Conservation (phyloP, 176 grass and related monocot genomes). For the Aegilops bicornis region DNA sequence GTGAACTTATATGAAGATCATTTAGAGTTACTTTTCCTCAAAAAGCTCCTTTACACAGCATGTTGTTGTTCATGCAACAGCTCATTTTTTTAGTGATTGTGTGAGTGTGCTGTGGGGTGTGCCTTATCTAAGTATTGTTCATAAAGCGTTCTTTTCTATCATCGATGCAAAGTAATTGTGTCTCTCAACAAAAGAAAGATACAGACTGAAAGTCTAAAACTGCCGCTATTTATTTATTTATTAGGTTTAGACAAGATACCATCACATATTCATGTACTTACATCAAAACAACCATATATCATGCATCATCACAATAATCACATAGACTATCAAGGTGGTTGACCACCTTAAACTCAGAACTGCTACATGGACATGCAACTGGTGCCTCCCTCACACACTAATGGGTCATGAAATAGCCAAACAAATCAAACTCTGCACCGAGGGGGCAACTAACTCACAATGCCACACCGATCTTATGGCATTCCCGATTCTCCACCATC, state of each 20-base stretch:
- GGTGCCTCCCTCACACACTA: neutral
- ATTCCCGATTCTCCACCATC: neutral
- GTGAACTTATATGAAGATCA: neutral
- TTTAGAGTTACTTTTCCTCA: neutral
- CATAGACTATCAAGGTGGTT: neutral
- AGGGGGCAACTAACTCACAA: neutral
- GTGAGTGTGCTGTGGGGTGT: neutral
- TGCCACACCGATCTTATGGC: neutral
- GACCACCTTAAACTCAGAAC: neutral
- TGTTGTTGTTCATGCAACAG: neutral
- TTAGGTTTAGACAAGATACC: neutral
- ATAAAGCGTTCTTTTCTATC: neutral
- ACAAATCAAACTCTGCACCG: neutral
- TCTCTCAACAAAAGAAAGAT: neutral
- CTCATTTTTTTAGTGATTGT: neutral
- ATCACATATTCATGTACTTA: neutral
- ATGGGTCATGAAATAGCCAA: neutral
- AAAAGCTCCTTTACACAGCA: neutral
- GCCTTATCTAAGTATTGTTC: neutral
- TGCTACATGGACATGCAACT: neutral
- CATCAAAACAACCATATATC: neutral
- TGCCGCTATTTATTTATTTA: neutral
- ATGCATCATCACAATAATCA: neutral
- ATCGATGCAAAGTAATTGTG: neutral
- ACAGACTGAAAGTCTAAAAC: neutral